Evolutionary conservation across 331 rosid genomes (phyloP).

Genomic region (Ulmus americana): DNA sequence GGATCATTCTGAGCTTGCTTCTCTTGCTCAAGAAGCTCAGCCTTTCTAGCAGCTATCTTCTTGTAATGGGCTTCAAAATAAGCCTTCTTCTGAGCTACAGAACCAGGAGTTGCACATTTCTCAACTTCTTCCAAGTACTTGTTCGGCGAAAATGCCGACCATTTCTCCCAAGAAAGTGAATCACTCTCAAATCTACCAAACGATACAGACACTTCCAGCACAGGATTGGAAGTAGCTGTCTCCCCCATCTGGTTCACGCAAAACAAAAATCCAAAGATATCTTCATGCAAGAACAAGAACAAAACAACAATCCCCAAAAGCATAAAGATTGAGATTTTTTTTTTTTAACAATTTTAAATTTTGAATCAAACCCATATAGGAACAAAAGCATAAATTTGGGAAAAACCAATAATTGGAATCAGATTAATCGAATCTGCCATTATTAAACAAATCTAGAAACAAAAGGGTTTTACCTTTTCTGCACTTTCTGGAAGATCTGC

Average conservation of each 20-base stretch:
- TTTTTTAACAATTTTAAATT: slow-evolving; percentile 21
- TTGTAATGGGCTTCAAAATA: slow-evolving; percentile 95
- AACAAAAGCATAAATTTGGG: slow-evolving; percentile 21
- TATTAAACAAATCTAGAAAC: slow-evolving; percentile 24
- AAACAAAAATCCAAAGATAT: slow-evolving; percentile 23
- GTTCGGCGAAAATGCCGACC: slow-evolving; percentile 87
- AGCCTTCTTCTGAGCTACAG: slow-evolving; percentile 90
- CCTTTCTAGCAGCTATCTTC: slow-evolving; percentile 80
- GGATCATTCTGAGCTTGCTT: slow-evolving; percentile 38
- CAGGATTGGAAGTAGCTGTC: slow-evolving; percentile 43
- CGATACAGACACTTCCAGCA: slow-evolving; percentile 78
- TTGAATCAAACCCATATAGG: slow-evolving; percentile 12
- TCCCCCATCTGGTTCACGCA: slow-evolving; percentile 55
- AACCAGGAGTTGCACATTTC: slow-evolving; percentile 96
- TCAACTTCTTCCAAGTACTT: slow-evolving; percentile 95
- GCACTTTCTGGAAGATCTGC: slow-evolving; percentile 40
- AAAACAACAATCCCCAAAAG: slow-evolving; percentile 28
- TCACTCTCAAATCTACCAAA: slow-evolving; percentile 92
- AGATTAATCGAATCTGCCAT: slow-evolving; percentile 6
- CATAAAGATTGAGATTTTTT: not conserved
- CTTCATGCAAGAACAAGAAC: slow-evolving; percentile 19
- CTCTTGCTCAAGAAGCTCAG: slow-evolving; percentile 65
- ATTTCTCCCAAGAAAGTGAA: slow-evolving; percentile 92
- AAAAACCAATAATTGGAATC: slow-evolving; percentile 24
- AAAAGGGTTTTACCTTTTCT: slow-evolving; percentile 51